These are phyloP conservation scores for Henningerozyma blattae DNA, from an alignment of 805 yeast genomes.

Conservation along the genomic window DNA sequence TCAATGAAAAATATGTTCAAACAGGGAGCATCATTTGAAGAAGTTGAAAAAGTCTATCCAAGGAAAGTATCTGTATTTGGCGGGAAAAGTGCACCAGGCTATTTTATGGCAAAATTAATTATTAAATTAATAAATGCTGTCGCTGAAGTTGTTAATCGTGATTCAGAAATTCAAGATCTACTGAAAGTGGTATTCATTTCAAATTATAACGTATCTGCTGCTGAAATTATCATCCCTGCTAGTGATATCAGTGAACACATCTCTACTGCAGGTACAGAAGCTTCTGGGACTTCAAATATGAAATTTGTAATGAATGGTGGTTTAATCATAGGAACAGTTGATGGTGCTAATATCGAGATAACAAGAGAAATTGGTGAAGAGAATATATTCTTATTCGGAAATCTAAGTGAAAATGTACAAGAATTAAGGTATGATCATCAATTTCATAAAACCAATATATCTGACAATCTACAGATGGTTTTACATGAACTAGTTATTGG, in stretches of 20 bases:
- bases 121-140: slow-evolving; percentile 79
- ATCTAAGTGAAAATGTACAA: slow-evolving; percentile 81
- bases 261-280: slow-evolving; percentile 96
- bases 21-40: slow-evolving; percentile 39
- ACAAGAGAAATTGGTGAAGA: slow-evolving; percentile 91
- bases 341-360: slow-evolving; percentile 93
- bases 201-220: slow-evolving; percentile 89
- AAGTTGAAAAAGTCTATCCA: slow-evolving; percentile 45
- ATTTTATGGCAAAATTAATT: slow-evolving; percentile 85
- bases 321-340: slow-evolving; percentile 87
- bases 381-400: slow-evolving; percentile 84
- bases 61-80: slow-evolving; percentile 80
- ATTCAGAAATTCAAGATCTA: slow-evolving; percentile 58
- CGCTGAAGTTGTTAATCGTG: slow-evolving; percentile 68
- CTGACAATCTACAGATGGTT: slow-evolving; percentile 49
- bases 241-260: slow-evolving; percentile 87
- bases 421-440: slow-evolving; percentile 68
- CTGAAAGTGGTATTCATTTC: slow-evolving; percentile 83
- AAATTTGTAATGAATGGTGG: slow-evolving; percentile 93
- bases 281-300: slow-evolving; percentile 94
- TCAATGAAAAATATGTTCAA: slow-evolving; percentile 43
- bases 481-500: slow-evolving; percentile 58
- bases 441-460: slow-evolving; percentile 41
- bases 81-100: slow-evolving; percentile 97
- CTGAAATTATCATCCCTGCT: slow-evolving; percentile 83